These are phyloP conservation scores for Withania somnifera DNA, from an alignment of 305 asterid species.

Conservation along the genomic window DNA sequence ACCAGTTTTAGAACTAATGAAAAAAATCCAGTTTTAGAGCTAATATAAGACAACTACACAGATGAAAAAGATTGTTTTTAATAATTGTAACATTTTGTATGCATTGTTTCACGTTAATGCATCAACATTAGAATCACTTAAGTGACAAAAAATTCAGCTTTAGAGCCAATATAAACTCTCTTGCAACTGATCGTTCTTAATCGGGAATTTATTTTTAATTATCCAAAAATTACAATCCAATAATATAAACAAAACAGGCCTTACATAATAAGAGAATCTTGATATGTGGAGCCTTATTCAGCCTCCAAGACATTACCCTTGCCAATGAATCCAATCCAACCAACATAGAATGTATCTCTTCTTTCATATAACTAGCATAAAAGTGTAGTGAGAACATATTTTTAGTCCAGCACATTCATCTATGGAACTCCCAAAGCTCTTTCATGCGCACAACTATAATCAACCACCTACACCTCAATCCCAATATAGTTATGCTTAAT, in stretches of 20 bases:
- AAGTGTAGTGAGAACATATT: not conserved
- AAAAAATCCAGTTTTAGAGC: not conserved
- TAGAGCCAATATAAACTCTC: not conserved
- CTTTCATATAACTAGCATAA: not conserved
- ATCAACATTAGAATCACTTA: not conserved
- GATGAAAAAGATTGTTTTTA: not conserved
- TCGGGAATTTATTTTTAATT: not conserved
- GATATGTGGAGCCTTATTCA: not conserved
- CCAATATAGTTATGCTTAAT: not conserved
- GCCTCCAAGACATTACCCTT: not conserved
- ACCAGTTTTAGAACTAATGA: not conserved
- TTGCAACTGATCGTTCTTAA: not conserved
- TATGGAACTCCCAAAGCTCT: not conserved
- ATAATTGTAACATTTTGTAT: not conserved
- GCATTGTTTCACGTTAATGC: not conserved
- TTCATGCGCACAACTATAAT: not conserved
- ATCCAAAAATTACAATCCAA: not conserved
- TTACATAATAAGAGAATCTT: not conserved
- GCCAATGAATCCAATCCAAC: not conserved
- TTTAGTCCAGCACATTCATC: not conserved
- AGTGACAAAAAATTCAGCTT: not conserved
- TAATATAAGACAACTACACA: not conserved
- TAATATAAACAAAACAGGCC: not conserved
- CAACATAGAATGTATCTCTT: not conserved
- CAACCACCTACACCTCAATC: not conserved